These are phyloP conservation scores for Penicillium bialowiezense DNA, from an alignment of 495 filamentous ascomycete genomes.

Conservation along the genomic window DNA sequence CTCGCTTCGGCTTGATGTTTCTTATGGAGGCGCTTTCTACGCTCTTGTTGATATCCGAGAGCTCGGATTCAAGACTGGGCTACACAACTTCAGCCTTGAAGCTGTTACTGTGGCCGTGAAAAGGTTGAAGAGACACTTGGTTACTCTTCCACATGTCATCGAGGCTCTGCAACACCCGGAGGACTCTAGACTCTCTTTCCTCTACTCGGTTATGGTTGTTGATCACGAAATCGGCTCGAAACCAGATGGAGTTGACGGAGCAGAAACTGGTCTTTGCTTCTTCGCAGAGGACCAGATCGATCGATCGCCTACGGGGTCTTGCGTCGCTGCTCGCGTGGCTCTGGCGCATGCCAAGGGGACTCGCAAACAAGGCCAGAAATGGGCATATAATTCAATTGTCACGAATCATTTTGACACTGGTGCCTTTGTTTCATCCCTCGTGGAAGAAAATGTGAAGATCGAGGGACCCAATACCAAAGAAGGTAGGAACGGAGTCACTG, in stretches of 20 bases:
- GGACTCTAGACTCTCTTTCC: conserved; percentile 18
- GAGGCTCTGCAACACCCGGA: conserved; percentile 15
- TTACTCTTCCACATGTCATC: conserved; percentile 8
- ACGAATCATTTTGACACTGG: conserved; percentile 2
- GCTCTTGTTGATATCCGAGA: conserved; percentile 16
- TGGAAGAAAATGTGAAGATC: not conserved
- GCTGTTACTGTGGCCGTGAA: conserved; percentile 8
- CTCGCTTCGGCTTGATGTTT: not conserved
- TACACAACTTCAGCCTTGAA: conserved; percentile 13
- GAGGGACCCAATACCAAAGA: not conserved
- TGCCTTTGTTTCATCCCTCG: conserved; percentile 10
- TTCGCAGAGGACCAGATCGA: conserved; percentile 28
- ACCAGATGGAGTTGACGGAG: conserved; percentile 9
- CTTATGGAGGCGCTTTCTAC: conserved; percentile 28
- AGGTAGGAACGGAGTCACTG: not conserved
- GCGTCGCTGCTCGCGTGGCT: conserved; percentile 23
- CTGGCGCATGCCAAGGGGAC: conserved; percentile 19
- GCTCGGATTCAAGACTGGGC: conserved; percentile 17
- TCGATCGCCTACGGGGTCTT: conserved; percentile 26
- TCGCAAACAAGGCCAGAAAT: conserved; percentile 6
- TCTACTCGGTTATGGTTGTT: conserved; percentile 27
- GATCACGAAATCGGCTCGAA: conserved; percentile 6
- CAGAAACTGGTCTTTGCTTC: conserved; percentile 23
- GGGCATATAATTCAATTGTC: conserved; percentile 23
- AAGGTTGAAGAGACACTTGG: conserved; percentile 17